Percentiles rank a stretch among this genome's conserved stretches.
phyloP scores from a whole-genome alignment of 345 rosid genomes.

The Aquilaria yunnanensis region DNA sequence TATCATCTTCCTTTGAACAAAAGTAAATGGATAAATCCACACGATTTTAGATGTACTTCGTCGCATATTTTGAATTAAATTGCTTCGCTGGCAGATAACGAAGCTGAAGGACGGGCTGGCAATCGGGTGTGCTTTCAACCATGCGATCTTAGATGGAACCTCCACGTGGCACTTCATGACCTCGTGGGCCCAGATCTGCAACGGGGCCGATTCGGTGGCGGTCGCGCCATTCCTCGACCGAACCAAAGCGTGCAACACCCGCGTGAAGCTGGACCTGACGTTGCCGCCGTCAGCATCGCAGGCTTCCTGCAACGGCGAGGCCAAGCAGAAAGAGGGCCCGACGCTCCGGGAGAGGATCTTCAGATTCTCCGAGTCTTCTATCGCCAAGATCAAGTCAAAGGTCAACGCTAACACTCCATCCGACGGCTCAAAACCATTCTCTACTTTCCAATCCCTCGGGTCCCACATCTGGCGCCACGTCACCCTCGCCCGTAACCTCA shows the following conservation, averaged over 20 bases:
- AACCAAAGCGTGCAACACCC: constrained; percentile 66
- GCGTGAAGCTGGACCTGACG: constrained; percentile 65
- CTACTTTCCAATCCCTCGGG: constrained; percentile 81
- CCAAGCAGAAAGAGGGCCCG: constrained; percentile 15
- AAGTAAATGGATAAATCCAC: too few species aligned
- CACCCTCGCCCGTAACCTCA: constrained; percentile 63
- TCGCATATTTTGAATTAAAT: too few species aligned
- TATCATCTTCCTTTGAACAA: too few species aligned
- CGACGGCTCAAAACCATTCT: constrained; percentile 61
- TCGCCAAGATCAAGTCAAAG: constrained; percentile 62
- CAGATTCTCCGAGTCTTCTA: constrained; percentile 62
- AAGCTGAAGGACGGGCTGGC: constrained; percentile 82
- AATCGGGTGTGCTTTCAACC: constrained; percentile 92
- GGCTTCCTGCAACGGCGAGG: constrained; percentile 29
- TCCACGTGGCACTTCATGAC: constrained; percentile 98
- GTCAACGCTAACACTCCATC: constrained; percentile 43
- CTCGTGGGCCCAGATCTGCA: constrained; percentile 76
- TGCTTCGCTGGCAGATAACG: constrained; percentile 44
- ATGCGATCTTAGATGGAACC: constrained; percentile 80
- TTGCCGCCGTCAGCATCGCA: constrained; percentile 29
- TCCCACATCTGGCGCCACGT: constrained; percentile 94
- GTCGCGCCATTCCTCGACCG: constrained; percentile 69
- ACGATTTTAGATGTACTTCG: too few species aligned
- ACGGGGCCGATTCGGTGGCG: constrained; percentile 36
- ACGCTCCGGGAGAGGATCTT: constrained; percentile 60